phyloP scores from a whole-genome alignment of 208 protist species.

The Blastocrithidia nonstop region DNA sequence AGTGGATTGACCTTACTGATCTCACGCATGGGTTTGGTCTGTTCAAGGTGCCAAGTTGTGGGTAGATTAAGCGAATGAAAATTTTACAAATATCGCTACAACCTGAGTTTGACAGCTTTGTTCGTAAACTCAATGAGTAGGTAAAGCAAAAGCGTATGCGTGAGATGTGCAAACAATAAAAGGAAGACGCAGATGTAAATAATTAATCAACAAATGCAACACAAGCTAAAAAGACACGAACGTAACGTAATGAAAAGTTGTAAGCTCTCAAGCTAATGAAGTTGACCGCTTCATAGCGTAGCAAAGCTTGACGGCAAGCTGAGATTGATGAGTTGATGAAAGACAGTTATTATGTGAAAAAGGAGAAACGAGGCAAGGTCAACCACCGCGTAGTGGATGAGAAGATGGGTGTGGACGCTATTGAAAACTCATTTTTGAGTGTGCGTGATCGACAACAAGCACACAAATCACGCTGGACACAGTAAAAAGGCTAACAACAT shows the following conservation, averaged over 20 bases:
- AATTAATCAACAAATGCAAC: conserved; percentile 8
- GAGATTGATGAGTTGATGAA: conserved; percentile 81
- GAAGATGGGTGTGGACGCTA: conserved; percentile 70
- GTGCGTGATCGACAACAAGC: conserved; percentile 65
- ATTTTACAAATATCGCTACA: conserved; percentile 67
- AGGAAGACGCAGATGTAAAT: not conserved
- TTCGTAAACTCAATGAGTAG: conserved; percentile 17
- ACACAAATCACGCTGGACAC: conserved; percentile 44
- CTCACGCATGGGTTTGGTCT: conserved; percentile 88
- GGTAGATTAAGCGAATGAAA: conserved; percentile 79
- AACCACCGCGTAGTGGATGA: conserved; percentile 46
- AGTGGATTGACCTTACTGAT: conserved; percentile 88
- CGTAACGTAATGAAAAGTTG: conserved; percentile 77
- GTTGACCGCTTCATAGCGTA: conserved; percentile 66
- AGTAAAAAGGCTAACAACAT: conserved; percentile 9
- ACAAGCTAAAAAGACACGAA: conserved; percentile 13
- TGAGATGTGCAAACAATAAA: conserved; percentile 21
- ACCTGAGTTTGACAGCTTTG: conserved; percentile 55
- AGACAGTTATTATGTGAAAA: conserved; percentile 86
- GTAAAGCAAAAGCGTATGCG: conserved; percentile 47
- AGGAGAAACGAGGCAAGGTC: conserved; percentile 59
- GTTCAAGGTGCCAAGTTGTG: conserved; percentile 80
- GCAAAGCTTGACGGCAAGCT: conserved; percentile 65
- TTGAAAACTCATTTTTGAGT: conserved; percentile 79
- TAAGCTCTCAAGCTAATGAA: conserved; percentile 71